Evolutionary conservation across 805 yeast species (phyloP).

Genomic region (Tetrapisispora namnaoensis): DNA sequence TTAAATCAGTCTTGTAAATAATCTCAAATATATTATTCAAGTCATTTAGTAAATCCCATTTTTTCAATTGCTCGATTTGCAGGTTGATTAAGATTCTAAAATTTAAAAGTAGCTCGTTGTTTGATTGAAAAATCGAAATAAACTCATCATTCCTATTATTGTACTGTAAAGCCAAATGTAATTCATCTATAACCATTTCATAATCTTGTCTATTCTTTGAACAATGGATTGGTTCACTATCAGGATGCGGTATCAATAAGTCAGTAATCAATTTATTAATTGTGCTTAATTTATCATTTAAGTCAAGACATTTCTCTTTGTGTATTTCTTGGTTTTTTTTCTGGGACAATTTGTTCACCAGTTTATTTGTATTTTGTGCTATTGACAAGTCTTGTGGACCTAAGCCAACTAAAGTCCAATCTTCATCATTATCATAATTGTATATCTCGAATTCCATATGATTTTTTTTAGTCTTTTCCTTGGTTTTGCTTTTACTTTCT

Average conservation of each 20-base stretch:
- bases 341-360: constrained; percentile 22
- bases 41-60: constrained; percentile 15
- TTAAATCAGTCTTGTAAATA: constrained; percentile 16
- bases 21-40: constrained; percentile 16
- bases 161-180: constrained; percentile 16
- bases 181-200: constrained; percentile 22
- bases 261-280: constrained; percentile 18
- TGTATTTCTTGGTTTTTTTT: constrained; percentile 24
- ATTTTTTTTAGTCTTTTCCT: constrained; percentile 4
- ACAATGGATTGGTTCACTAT: neutral
- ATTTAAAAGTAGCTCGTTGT: constrained; percentile 19
- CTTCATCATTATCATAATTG: constrained; percentile 26
- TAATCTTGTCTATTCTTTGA: constrained; percentile 11
- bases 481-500: constrained; percentile 7
- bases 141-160: constrained; percentile 23
- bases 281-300: constrained; percentile 17
- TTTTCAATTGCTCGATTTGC: constrained; percentile 11
- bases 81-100: constrained; percentile 21
- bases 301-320: constrained; percentile 19
- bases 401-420: constrained; percentile 26
- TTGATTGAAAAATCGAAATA: constrained; percentile 19
- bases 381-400: constrained; percentile 26
- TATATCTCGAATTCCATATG: constrained; percentile 10
- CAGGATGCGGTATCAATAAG: constrained; percentile 5
- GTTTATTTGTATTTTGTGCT: constrained; percentile 10